These are phyloP conservation scores for Myotisia sp. DNA, from an alignment of 2,329 filamentous ascomycete species.

Conservation along the genomic window DNA sequence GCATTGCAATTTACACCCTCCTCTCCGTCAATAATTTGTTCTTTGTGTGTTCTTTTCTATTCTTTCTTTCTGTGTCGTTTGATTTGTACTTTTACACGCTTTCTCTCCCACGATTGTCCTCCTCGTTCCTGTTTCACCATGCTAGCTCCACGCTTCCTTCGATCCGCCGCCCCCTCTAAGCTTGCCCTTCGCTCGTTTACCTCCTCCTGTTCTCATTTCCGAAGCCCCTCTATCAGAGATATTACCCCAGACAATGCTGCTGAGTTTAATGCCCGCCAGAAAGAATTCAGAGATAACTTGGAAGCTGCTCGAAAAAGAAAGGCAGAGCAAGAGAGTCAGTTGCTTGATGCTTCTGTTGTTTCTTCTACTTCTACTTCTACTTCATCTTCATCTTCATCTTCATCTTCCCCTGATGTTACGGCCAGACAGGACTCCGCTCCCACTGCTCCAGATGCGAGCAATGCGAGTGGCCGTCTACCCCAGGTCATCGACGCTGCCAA, in stretches of 20 bases:
- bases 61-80: no score
- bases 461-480: conserved; percentile 26
- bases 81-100: no score
- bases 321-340: conserved; percentile 74
- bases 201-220: conserved; percentile 37
- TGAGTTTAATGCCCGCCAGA: conserved; percentile 70
- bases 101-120: no score
- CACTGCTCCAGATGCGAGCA: conserved; percentile 33
- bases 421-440: conserved; percentile 21
- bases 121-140: no score
- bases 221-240: conserved; percentile 69
- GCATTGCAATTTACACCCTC: no score
- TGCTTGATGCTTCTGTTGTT: conserved; percentile 35
- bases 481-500: conserved; percentile 28
- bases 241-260: conserved; percentile 59
- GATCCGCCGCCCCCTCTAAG: conserved; percentile 31
- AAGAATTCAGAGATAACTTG: conserved; percentile 71
- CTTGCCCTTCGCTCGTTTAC: conserved; percentile 45
- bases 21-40: no score
- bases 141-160: conserved; percentile 37
- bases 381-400: conserved; percentile 20
- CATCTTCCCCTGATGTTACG: conserved; percentile 22
- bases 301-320: conserved; percentile 60
- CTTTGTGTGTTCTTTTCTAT: no score
- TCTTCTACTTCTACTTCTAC: conserved; percentile 26